Evolutionary conservation across 2,329 filamentous ascomycete genomes (phyloP).

Genomic region (Diaporthe vexans): DNA sequence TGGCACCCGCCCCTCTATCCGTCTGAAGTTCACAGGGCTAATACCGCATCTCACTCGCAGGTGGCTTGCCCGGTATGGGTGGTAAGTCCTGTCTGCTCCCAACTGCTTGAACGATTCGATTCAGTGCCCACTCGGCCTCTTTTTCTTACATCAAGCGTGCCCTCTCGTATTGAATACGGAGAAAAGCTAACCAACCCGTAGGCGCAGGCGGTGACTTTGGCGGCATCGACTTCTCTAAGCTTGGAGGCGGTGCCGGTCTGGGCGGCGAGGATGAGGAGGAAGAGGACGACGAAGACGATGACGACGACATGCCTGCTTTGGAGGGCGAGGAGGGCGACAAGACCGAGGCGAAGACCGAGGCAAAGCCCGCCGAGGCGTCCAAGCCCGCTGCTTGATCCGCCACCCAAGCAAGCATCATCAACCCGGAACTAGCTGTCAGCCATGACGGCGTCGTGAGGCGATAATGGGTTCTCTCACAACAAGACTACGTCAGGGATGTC

Average conservation of each 20-base stretch:
- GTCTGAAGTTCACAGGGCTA: slow-evolving; percentile 37
- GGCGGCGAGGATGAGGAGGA: slow-evolving; percentile 63
- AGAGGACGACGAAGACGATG: slow-evolving; percentile 72
- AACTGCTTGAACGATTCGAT: background rate
- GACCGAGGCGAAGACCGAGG: slow-evolving; percentile 48
- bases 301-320: slow-evolving; percentile 89
- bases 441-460: slow-evolving; percentile 29
- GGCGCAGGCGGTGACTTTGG: slow-evolving; percentile 77
- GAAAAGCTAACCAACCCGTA: slow-evolving; percentile 29
- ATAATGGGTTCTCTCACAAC: slow-evolving; percentile 6
- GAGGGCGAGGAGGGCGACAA: slow-evolving; percentile 72
- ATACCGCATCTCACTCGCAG: slow-evolving; percentile 50
- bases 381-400: slow-evolving; percentile 51
- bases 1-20: slow-evolving; percentile 27
- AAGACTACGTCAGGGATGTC: slow-evolving; percentile 7
- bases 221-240: slow-evolving; percentile 95
- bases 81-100: slow-evolving; percentile 53
- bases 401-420: slow-evolving; percentile 1
- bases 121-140: background rate
- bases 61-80: slow-evolving; percentile 69
- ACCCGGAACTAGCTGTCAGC: slow-evolving; percentile 4
- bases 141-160: background rate
- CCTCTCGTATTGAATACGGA: background rate
- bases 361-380: slow-evolving; percentile 55
- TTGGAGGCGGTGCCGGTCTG: slow-evolving; percentile 72